These are phyloP conservation scores for Quercus suber DNA, from an alignment of 306 rosid genomes.

Conservation along the genomic window DNA sequence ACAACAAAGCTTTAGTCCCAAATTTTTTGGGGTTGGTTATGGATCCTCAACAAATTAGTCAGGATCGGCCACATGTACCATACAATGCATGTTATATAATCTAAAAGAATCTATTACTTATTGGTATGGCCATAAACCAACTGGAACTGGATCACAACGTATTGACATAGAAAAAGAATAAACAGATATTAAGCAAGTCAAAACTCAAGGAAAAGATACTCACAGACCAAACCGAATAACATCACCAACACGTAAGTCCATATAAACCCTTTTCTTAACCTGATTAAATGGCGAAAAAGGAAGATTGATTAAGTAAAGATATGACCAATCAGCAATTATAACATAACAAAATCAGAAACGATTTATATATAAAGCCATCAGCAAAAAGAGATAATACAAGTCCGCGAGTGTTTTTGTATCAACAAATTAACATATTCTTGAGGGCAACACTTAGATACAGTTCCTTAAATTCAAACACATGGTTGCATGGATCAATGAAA, in stretches of 20 bases:
- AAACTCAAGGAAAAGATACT: slow-evolving; percentile 30
- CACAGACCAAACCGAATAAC: slow-evolving; percentile 94
- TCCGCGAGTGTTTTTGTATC: background rate
- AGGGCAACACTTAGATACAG: no score
- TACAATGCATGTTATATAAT: slow-evolving; percentile 3
- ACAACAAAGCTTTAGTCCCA: no score
- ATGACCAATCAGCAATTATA: background rate
- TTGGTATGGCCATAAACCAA: background rate
- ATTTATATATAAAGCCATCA: background rate
- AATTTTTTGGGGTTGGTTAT: no score
- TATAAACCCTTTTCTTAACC: slow-evolving; percentile 67
- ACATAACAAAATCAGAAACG: background rate
- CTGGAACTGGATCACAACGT: slow-evolving; percentile 1
- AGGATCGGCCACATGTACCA: no score
- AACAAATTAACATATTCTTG: background rate
- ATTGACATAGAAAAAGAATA: background rate
- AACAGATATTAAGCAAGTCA: background rate
- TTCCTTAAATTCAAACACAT: no score
- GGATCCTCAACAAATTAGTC: no score
- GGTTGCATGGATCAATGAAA: no score
- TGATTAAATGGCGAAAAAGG: slow-evolving; percentile 34
- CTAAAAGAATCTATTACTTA: slow-evolving; percentile 13
- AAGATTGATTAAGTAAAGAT: slow-evolving; percentile 15
- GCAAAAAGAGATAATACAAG: background rate
- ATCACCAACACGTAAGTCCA: slow-evolving; percentile 87